These are phyloP conservation scores for Schoenoplectus triqueter DNA, from an alignment of 202 grass and related monocot genomes.

Conservation along the genomic window DNA sequence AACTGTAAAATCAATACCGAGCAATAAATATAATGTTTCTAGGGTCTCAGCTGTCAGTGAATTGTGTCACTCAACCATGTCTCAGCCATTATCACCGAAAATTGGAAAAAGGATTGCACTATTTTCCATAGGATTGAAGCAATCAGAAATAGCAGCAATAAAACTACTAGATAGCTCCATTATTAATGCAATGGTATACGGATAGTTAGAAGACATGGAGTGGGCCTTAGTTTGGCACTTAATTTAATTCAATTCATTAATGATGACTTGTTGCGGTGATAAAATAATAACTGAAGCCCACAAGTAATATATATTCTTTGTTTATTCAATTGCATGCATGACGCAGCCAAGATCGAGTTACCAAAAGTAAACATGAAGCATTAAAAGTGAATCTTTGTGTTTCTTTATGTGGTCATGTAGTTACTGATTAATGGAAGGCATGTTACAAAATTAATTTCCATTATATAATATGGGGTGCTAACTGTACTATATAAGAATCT, in stretches of 20 bases:
- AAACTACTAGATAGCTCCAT: conserved; percentile 12
- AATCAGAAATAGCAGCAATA: conserved; percentile 13
- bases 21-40: neutral
- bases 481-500: too few relatives aligned
- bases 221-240: conserved; percentile 2
- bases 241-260: conserved; percentile 8
- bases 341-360: conserved; percentile 10
- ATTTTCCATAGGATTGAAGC: conserved; percentile 15
- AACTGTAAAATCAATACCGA: too few relatives aligned
- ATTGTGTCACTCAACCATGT: neutral
- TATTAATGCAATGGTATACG: conserved; percentile 15
- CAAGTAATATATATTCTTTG: neutral
- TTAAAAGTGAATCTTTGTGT: neutral
- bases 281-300: neutral
- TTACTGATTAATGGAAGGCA: neutral
- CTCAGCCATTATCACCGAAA: neutral
- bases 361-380: conserved; percentile 4
- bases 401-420: neutral
- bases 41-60: neutral
- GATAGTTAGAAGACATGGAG: conserved; percentile 1
- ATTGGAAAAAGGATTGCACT: conserved; percentile 19
- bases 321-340: neutral
- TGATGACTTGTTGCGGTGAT: conserved; percentile 23
- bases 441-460: neutral
- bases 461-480: neutral